Evolutionary conservation across 768 basidiomycete species (phyloP).

Genomic region (Strobilomyces echinocephalus): DNA sequence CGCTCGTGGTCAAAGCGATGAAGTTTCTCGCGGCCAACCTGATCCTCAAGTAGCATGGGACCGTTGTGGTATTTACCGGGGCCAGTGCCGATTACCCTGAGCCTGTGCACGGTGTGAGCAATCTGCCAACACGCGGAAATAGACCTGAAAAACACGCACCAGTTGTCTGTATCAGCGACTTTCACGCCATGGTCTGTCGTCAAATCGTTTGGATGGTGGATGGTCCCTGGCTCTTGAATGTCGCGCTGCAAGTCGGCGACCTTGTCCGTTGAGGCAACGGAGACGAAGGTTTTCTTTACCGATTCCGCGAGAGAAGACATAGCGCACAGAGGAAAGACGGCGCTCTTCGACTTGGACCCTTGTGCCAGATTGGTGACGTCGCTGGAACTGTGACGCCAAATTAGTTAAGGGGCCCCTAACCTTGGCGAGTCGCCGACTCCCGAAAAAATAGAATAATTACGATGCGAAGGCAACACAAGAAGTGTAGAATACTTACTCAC

Average conservation of each 20-base stretch:
- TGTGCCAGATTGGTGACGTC: too few relatives aligned
- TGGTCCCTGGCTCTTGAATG: conserved; percentile 4
- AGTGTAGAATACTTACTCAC: too few relatives aligned
- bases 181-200: conserved; percentile 63
- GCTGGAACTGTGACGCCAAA: not conserved
- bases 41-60: conserved; percentile 75
- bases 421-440: too few relatives aligned
- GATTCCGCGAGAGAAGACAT: conserved; percentile 17
- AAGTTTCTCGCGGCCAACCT: conserved; percentile 70
- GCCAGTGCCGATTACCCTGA: conserved; percentile 42
- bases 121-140: conserved; percentile 5
- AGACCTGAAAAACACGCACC: conserved; percentile 33
- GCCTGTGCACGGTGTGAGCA: conserved; percentile 35
- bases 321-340: not conserved
- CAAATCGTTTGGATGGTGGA: conserved; percentile 18
- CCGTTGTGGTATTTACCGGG: conserved; percentile 48
- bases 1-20: conserved; percentile 83
- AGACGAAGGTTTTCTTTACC: conserved; percentile 11
- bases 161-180: conserved; percentile 60
- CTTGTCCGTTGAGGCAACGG: conserved; percentile 15
- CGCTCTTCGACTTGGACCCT: not conserved
- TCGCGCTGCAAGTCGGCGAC: conserved; percentile 23
- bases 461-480: too few relatives aligned
- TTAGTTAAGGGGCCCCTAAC: not conserved
- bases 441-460: too few relatives aligned